Conservation (phyloP, 768 basidiomycete genomes). For the Tricholoma sp. region DNA sequence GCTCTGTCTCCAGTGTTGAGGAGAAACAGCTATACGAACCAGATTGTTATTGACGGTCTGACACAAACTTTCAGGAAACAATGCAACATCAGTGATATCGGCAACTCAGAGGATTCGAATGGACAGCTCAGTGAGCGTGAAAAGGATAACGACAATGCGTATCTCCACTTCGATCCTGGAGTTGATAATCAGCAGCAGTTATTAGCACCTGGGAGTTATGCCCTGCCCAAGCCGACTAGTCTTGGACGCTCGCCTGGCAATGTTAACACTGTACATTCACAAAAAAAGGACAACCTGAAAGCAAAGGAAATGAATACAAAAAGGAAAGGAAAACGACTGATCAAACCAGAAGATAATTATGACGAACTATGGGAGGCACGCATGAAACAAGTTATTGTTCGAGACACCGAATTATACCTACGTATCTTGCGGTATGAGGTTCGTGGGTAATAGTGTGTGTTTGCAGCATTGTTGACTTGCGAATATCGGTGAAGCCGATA, state of each 20-base stretch:
- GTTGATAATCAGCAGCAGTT: neutral
- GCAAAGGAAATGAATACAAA: neutral
- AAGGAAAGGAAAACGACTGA: constrained; percentile 9
- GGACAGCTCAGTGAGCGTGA: constrained; percentile 6
- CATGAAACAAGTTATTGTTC: constrained; percentile 37
- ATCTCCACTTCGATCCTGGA: constrained; percentile 30
- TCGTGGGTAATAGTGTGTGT: constrained; percentile 7
- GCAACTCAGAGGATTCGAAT: neutral
- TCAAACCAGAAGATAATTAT: constrained; percentile 13
- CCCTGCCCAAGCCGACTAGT: neutral
- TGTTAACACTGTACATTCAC: neutral
- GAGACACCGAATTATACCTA: constrained; percentile 43
- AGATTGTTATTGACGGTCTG: neutral
- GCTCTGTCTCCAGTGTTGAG: constrained; percentile 16
- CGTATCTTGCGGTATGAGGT: constrained; percentile 68
- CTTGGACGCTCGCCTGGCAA: neutral
- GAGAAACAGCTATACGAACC: constrained; percentile 3
- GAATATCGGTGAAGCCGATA: constrained; percentile 42
- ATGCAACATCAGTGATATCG: neutral
- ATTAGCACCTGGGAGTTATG: neutral
- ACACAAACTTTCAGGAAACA: neutral
- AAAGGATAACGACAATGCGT: constrained; percentile 22
- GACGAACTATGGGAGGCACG: constrained; percentile 38
- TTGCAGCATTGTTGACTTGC: neutral
- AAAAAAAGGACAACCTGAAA: neutral